Base-by-base conservation (phyloP, 352 stramenopile genomes). In the Paralagenidium karlingii region DNA sequence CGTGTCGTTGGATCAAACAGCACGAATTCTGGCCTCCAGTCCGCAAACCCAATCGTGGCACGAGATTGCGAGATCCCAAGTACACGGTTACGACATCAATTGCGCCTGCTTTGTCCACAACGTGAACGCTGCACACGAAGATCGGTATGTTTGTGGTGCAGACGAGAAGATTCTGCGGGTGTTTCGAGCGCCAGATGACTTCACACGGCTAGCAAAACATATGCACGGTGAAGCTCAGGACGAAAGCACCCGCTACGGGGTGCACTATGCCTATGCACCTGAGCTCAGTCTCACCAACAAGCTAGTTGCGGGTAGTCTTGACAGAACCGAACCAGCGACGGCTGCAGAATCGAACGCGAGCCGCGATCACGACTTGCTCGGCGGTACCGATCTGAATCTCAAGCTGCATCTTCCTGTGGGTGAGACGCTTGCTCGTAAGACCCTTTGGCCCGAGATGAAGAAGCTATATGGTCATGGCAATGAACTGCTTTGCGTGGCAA, bases 141-240 rank as follows among this genome's bases (percentile, higher is more conserved):
- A 76, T 11, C 51, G 61, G 8, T 84, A 84, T 33, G 71, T 89
- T 8, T 82, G 71, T 20, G 75, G 75, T n/a, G 71, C 75, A 0
- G 75, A 86, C 37, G 75, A 89, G 38, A 88, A 89, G 47, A 83
- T 89, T 45, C 38, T 89, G n/a, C 69, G 75, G 3, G 62, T 82
- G 2, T 83, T 85, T 28, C 60, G 80, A 39, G 68, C 66, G n/a
- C 71, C 71, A 6, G 49, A 78, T 18, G 51, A 66, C 43, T 40
- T 82, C 11, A 59, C 63, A 16, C 21, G 40, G 4, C 52, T 75
- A 2, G 56, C 64, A 9, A 12, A 29, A 11, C 49, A 40, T 13
- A 50, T 70, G 15, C 46, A 68, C 3, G 22, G 13, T 0, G 18
- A 37, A 16, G 32, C 13, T 13, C n/a, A 47, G 5, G 29, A 8